Base-by-base conservation (phyloP, 2,329 filamentous ascomycete species). In the Zasmidium citrigriseum region DNA sequence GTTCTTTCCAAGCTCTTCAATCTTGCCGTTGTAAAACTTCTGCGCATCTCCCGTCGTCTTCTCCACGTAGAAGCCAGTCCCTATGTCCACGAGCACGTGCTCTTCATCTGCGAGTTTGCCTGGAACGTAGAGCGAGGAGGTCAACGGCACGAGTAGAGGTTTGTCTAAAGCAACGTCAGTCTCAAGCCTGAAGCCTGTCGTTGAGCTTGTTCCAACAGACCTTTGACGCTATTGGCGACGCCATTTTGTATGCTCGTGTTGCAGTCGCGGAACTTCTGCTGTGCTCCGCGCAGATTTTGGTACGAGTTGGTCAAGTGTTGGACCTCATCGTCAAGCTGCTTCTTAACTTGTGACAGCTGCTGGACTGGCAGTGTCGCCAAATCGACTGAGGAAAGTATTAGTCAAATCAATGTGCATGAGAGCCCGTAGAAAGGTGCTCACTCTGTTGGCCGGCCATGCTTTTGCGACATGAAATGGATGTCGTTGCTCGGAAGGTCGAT, bases 251-350 rank as follows among this genome's bases (percentile, higher is more conserved):
- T 90, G 53, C 89, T 91, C 52, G 84, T 83, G 34, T 96, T 83
- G 70, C 95, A 99, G 72, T 98, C 93, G 56, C 86, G 85, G 80
- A 99, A 99, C 75, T 96, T 96, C 54, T 86, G 83, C 75, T 98
- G 95, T 2, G 95, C 95, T 53, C 88, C 88, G 64, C 93, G 90
- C 1, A 99, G 86, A 74, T 96, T 95, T 52, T 89, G 83, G 79
- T 96, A 96, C 10, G 95, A 98, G 57, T 82, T 85, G 1, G 91
- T 96, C 66, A 99, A 86, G 79, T 98, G 93, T 74, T 96, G 91
- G 65, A 99, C 88, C 78, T 99, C 95, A 70, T 95, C 89, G 75
- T 96, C 93, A 66, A 99, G 88, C 75, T 97, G 93, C 76, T 95
- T 92, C 82, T 99, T 97, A 67, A 99, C 88, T 68, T 91, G 87